Base-by-base conservation (phyloP, 805 yeast genomes). In the Barnettozyma populi region DNA sequence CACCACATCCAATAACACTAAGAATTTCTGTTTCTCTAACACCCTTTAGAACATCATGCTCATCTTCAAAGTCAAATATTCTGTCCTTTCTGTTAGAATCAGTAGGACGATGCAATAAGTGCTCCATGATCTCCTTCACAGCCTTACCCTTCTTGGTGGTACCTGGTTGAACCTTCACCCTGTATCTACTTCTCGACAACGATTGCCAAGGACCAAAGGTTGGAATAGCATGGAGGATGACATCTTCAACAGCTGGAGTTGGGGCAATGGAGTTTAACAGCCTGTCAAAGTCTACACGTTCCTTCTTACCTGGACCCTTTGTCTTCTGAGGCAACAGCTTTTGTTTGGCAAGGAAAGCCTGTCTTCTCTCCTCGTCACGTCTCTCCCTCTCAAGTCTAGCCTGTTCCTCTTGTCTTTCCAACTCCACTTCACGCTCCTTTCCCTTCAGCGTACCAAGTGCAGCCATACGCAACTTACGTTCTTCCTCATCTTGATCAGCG, bases 131-230 rank as follows among this genome's bases (percentile, higher is more conserved):
- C 50, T 90, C 97, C 47, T 75, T 74, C 32, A 88, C 71, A 2
- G 94, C 82, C 61, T 94, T 94, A 2, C 97, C 96, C 62, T 92
- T 90, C 63, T 94, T 94, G 24, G 82, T 81, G 25, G 76, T 71
- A 1, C 83, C 83, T 0, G 96, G 90, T 55, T 82, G 86, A 27
- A 92, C 67, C 63, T 92, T 92, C 32, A 87, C 83, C 62, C 89
- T 89, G 67, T 86, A 90, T 59, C 86, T 82, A 64, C 75, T 79
- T 61, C 85, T 85, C 50, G 71, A 74, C 53, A 94, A 64, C 0
- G 97, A 75, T 11, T 78, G 66, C 96, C 97, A 94, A 2, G 99
- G 99, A 0, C 94, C 97, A 73, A 90, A 92, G 18, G 88, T 81
- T 1, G 97, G 95, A 11, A 92, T 76, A 7, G 86, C 80, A 48